Evolutionary conservation across 169 alveolate genomes (phyloP).

Genomic region (Plasmodium gallinaceum): DNA sequence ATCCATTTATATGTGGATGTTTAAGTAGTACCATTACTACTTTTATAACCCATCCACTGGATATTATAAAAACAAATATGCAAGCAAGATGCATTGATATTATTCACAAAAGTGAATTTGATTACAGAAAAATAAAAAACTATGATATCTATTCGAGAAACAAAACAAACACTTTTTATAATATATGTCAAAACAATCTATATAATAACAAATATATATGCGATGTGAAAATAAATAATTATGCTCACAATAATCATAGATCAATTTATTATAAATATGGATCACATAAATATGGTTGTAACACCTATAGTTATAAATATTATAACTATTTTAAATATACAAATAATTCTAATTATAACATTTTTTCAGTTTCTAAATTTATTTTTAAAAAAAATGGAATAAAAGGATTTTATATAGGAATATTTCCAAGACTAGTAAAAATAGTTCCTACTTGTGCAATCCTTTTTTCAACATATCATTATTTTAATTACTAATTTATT

Average conservation of each 20-base stretch:
- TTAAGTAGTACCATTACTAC: constrained; percentile 78
- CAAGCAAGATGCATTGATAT: constrained; percentile 79
- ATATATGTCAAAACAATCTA: constrained; percentile 59
- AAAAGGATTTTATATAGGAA: constrained; percentile 73
- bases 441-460: constrained; percentile 80
- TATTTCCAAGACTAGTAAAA: constrained; percentile 78
- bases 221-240: constrained; percentile 67
- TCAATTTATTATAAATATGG: constrained; percentile 73
- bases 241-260: constrained; percentile 67
- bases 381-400: constrained; percentile 69
- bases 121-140: constrained; percentile 64
- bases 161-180: constrained; percentile 28
- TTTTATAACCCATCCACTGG: constrained; percentile 79
- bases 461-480: constrained; percentile 75
- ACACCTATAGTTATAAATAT: constrained; percentile 63
- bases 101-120: constrained; percentile 76
- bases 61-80: constrained; percentile 76
- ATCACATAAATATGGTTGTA: constrained; percentile 60
- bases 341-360: constrained; percentile 60
- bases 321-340: constrained; percentile 66
- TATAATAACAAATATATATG: constrained; percentile 56
- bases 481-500: constrained; percentile 41
- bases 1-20: constrained; percentile 78
- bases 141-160: constrained; percentile 29
- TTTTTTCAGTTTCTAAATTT: constrained; percentile 53